Conservation (phyloP, 352 stramenopile genomes). For the Phytophthora constricta region DNA sequence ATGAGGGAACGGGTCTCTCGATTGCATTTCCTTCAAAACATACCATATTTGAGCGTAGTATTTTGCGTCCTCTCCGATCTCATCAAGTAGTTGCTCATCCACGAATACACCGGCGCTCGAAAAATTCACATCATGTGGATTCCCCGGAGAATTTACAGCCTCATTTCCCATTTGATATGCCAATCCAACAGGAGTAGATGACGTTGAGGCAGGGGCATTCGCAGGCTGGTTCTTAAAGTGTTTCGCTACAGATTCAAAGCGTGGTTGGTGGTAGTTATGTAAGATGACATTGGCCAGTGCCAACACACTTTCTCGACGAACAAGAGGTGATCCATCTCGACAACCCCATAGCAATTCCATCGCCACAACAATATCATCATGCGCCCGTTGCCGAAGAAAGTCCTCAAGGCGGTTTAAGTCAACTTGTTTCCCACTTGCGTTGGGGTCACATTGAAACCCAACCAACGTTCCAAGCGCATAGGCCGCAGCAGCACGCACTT, state of each 20-base stretch:
- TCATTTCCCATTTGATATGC: conserved; percentile 21
- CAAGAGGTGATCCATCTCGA: conserved; percentile 83
- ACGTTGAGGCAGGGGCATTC: conserved; percentile 3
- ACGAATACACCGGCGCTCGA: conserved; percentile 42
- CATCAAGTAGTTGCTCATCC: conserved; percentile 48
- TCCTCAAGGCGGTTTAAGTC: conserved; percentile 62
- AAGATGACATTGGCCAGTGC: conserved; percentile 86
- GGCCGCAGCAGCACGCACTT: conserved; percentile 93
- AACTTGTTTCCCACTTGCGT: conserved; percentile 52
- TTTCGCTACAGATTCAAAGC: conserved; percentile 86
- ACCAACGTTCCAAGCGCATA: conserved; percentile 95
- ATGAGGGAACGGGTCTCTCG: conserved; percentile 86
- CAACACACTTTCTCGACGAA: conserved; percentile 84
- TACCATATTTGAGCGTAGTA: conserved; percentile 90
- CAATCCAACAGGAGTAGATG: conserved; percentile 5
- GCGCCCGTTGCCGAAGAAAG: conserved; percentile 62
- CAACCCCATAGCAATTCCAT: conserved; percentile 72
- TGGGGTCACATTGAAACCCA: conserved; percentile 76
- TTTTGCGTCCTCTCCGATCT: conserved; percentile 68
- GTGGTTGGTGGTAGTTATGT: conserved; percentile 86
- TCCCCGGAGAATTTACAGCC: conserved; percentile 11
- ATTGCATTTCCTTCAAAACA: conserved; percentile 83
- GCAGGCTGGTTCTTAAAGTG: conserved; percentile 73
- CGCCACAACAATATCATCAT: conserved; percentile 74
- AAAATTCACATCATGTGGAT: conserved; percentile 20